Conservation (phyloP, 768 basidiomycete species). For the Suillus decipiens region DNA sequence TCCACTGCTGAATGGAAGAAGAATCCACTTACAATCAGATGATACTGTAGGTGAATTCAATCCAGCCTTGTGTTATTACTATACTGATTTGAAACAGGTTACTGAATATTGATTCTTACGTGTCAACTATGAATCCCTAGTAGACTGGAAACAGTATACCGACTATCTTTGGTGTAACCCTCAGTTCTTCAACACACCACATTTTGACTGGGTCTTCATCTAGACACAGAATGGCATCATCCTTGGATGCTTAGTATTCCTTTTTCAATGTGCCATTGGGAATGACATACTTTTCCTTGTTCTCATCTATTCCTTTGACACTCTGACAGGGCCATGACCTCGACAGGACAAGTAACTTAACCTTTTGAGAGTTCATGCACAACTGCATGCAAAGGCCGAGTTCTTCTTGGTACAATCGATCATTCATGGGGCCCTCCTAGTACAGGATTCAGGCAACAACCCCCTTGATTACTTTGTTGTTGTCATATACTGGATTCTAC, state of each 20-base stretch:
- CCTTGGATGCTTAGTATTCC: conserved; percentile 21
- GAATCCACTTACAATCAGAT: conserved; percentile 8
- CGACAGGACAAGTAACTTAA: conserved; percentile 26
- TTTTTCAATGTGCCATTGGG: conserved; percentile 21
- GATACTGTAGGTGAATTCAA: background rate
- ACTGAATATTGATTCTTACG: conserved; percentile 26
- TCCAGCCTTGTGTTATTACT: background rate
- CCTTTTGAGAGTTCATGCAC: conserved; percentile 19
- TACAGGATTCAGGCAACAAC: conserved; percentile 15
- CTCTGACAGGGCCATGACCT: background rate
- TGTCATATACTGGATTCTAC: too few relatives aligned
- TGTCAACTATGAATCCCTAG: conserved; percentile 29
- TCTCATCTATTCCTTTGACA: conserved; percentile 25
- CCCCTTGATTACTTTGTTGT: too few relatives aligned
- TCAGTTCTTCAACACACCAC: conserved; percentile 27
- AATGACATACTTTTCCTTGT: background rate
- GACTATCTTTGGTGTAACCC: conserved; percentile 33
- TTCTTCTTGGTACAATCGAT: conserved; percentile 33
- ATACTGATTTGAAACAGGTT: conserved; percentile 19
- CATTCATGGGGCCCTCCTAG: conserved; percentile 27
- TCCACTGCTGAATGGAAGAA: background rate
- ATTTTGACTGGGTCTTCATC: conserved; percentile 33
- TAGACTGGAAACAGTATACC: conserved; percentile 29
- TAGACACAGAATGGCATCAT: conserved; percentile 13
- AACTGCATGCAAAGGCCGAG: conserved; percentile 8